Base-by-base conservation (phyloP, 257 asterid genomes). In the Solanum pinnatisectum region DNA sequence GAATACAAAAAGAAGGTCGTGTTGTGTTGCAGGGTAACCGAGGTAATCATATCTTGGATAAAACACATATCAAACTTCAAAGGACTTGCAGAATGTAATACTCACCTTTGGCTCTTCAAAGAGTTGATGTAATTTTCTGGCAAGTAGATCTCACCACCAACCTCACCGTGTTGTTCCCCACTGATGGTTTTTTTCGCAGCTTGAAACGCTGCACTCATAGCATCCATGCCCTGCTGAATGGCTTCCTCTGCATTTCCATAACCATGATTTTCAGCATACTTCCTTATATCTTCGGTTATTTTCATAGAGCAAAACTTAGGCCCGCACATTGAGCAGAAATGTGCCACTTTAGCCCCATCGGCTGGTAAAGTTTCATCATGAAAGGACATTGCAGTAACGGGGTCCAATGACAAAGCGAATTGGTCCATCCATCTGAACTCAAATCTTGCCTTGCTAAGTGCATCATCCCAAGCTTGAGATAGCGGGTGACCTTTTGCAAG, bases 381-480 rank as follows among this genome's bases (percentile, higher is more conserved):
- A 83, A 93, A 96, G 4, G 99, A 94, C 99, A 96, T 91, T 46
- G 98, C 98, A 27, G 99, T 96, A 92, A 91, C 90, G 67, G 99
- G 99, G 90, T 96, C 99, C 91, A 96, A 90, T 4, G 99, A 95
- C 91, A 97, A 86, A 37, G 99, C 97, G 79, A 96, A 96, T 88
- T 96, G 99, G 89, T 96, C 99, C 96, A 94, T 92, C 99, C 98
- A 96, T 18, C 98, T 90, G 94, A 95, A 96, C 95, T 96, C 99
- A 87, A 95, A 96, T 84, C 99, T 92, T 7, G 99, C 98, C 94
- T 94, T 95, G 95, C 99, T 96, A 3, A 96, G 93, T 5, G 98
- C 93, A 89, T 96, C 98, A 59, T 96, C 99, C 98, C 99, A 95
- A 33, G 94, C 94, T 88, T 96, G 99, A 33, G 99, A 96, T 16